Base-by-base conservation (phyloP, 257 asterid species). In the Capsicum pubescens region DNA sequence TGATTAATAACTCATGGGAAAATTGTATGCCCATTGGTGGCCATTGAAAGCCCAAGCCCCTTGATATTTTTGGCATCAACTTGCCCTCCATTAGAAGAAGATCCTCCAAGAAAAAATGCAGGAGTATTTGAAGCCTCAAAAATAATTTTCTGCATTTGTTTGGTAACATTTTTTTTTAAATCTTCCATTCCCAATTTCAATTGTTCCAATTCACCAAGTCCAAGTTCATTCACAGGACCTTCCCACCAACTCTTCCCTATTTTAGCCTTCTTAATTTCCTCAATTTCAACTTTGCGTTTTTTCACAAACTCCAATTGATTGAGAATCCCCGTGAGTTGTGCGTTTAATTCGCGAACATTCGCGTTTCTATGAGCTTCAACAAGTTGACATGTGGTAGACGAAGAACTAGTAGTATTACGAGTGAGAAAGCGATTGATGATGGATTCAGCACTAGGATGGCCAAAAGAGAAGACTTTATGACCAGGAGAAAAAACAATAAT, bases 341-440 rank as follows among this genome's bases (percentile, higher is more conserved):
- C n/a, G 68, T 90, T 90, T 63, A 90, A 88, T 39, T 89, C 91
- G 36, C 87, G 82, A 26, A 87, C 88, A 80, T 87, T 85, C 0
- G 88, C 91, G 8, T 44, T 85, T 44, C 91, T 85, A 42, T 89
- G 91, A 7, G 93, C 91, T 90, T 89, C 93, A 67, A 89, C 83
- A 12, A 89, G 87, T 52, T 89, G 90, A 42, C 83, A 6, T 13
- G 89, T 79, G 26, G 74, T 69, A 16, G 85, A 71, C 13, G 81
- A 66, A 0, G 78, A 46, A 66, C 9, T 55, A 21, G 84, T 13
- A 19, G 79, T 64, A 35, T 83, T 85, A 55, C 81, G 79, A 46
- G 86, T 60, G 11, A 90, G 72, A 81, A 82, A 89, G 2, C 91
- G 89, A 56, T 87, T 91, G 26, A 88, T 68, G 17, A 88, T 46